Conservation (phyloP, 2,329 filamentous ascomycete genomes). For the Cercospora sp. region DNA sequence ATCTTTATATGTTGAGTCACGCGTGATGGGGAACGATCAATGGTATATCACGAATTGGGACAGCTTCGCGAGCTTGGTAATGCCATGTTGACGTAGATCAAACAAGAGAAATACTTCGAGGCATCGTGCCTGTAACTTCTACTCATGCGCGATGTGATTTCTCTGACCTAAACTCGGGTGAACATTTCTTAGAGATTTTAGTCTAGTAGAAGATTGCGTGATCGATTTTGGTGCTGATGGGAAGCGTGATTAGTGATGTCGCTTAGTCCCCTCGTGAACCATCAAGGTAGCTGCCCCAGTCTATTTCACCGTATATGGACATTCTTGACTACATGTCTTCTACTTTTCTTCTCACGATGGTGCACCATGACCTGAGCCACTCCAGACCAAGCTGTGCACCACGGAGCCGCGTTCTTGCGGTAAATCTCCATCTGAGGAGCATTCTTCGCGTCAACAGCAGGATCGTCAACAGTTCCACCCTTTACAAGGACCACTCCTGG, state of each 20-base stretch:
- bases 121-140: background rate
- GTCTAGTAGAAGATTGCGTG: background rate
- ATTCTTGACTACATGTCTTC: background rate
- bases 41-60: background rate
- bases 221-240: background rate
- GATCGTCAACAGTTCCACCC: slow-evolving; percentile 38
- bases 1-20: background rate
- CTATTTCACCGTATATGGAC: background rate
- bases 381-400: slow-evolving; percentile 31
- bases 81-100: background rate
- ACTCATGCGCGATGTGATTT: background rate
- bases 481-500: slow-evolving; percentile 36
- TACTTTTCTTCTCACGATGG: slow-evolving; percentile 4
- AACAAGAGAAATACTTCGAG: background rate
- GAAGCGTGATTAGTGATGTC: background rate
- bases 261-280: background rate
- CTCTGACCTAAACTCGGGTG: background rate
- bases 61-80: background rate
- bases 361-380: slow-evolving; percentile 32
- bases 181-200: background rate
- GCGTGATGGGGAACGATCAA: background rate
- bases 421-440: slow-evolving; percentile 37
- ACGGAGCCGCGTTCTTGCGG: slow-evolving; percentile 34
- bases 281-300: background rate
- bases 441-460: slow-evolving; percentile 26